These are phyloP conservation scores for Russula olivacea DNA, from an alignment of 768 basidiomycete species.

Conservation along the genomic window DNA sequence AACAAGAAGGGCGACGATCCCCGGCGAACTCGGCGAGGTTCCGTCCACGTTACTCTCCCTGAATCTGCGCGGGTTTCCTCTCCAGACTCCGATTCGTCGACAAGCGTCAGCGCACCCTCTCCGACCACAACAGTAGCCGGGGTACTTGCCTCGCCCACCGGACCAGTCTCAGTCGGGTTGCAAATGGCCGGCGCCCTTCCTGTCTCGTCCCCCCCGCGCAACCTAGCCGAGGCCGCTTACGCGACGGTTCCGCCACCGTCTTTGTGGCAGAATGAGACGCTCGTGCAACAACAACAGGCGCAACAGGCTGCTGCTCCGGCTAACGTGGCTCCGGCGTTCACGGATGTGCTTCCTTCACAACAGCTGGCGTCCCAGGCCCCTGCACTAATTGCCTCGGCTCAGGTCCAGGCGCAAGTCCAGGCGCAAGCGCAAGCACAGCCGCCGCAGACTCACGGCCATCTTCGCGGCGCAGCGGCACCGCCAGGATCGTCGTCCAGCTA, in stretches of 20 bases:
- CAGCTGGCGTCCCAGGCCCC: conserved; percentile 3
- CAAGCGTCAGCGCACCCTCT: conserved; percentile 19
- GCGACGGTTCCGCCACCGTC: neutral
- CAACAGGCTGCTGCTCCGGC: conserved; percentile 1
- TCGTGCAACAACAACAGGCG: neutral
- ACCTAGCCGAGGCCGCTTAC: neutral
- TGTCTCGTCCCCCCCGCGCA: neutral
- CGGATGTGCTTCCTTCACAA: conserved; percentile 14
- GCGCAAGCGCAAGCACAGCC: neutral
- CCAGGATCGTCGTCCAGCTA: conserved; percentile 5
- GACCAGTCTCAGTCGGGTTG: conserved; percentile 4
- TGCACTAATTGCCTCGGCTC: neutral
- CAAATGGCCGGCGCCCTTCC: conserved; percentile 1
- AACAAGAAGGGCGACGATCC: conserved; percentile 16
- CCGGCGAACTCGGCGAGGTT: conserved; percentile 18
- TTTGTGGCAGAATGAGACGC: conserved; percentile 15
- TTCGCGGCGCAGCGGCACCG: neutral
- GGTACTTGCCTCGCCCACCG: conserved; percentile 3
- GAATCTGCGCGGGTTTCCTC: conserved; percentile 19
- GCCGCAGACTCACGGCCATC: neutral
- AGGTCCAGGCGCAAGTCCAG: neutral
- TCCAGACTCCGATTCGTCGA: conserved; percentile 23
- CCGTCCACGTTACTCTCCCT: conserved; percentile 12
- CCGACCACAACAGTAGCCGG: conserved; percentile 15
- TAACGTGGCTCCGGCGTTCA: conserved; percentile 13